phyloP scores from a whole-genome alignment of 768 basidiomycete genomes.

The Suillus clintonianus region DNA sequence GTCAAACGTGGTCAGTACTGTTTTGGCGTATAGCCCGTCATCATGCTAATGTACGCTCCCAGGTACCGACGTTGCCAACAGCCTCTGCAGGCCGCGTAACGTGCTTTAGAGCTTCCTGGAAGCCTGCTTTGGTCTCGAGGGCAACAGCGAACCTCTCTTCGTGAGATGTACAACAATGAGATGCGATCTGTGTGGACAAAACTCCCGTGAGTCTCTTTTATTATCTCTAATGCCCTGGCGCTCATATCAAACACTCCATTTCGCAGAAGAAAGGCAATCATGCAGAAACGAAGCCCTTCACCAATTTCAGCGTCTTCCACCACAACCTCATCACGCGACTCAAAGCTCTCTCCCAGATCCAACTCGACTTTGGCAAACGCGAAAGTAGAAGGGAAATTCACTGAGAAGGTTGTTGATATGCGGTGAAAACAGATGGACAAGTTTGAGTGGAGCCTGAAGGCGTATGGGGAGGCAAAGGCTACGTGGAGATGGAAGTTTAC shows the following conservation, averaged over 20 bases:
- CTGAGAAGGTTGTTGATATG: slow-evolving; percentile 78
- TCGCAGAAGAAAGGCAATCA: slow-evolving; percentile 73
- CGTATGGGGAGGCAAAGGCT: slow-evolving; percentile 76
- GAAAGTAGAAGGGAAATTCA: slow-evolving; percentile 72
- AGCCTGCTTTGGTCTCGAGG: slow-evolving; percentile 89
- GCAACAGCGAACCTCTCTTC: slow-evolving; percentile 82
- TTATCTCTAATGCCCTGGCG: background rate
- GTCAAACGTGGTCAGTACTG: slow-evolving; percentile 76
- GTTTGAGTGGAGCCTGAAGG: slow-evolving; percentile 85
- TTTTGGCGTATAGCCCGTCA: background rate
- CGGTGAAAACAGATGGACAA: slow-evolving; percentile 93
- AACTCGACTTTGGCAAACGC: slow-evolving; percentile 83
- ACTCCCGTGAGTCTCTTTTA: slow-evolving; percentile 64
- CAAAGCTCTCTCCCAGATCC: slow-evolving; percentile 81
- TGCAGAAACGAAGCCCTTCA: slow-evolving; percentile 88
- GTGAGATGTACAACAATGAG: too few relatives aligned
- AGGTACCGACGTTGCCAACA: slow-evolving; percentile 93
- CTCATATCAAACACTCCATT: background rate
- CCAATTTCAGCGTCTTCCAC: slow-evolving; percentile 92
- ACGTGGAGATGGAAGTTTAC: slow-evolving; percentile 82
- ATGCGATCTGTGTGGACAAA: too few relatives aligned
- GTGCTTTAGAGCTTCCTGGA: slow-evolving; percentile 93
- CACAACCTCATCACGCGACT: slow-evolving; percentile 90
- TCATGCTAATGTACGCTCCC: slow-evolving; percentile 2
- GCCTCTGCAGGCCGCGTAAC: slow-evolving; percentile 90